A percentile compares a stretch with the other conserved stretches of the same genome.
Conservation (phyloP, 768 basidiomycete genomes). For the Termitomyces titanicus region DNA sequence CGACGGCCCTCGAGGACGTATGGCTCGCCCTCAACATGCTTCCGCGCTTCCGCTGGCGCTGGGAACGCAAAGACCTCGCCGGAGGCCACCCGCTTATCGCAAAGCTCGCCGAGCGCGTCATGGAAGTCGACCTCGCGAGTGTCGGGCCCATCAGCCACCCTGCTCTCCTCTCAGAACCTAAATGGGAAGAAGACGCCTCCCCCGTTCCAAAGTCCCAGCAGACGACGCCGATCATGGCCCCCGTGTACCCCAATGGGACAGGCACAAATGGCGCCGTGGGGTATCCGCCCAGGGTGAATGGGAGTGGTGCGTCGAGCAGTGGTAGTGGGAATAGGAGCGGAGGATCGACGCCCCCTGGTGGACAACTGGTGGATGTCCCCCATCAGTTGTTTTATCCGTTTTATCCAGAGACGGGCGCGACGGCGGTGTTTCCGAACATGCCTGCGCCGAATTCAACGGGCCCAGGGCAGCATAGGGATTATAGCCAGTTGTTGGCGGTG, state of each 20-base stretch:
- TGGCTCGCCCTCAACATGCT: conserved; percentile 88
- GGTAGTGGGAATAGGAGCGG: conserved; percentile 25
- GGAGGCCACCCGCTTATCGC: conserved; percentile 84
- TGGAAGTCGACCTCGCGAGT: conserved; percentile 67
- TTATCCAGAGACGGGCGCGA: conserved; percentile 48
- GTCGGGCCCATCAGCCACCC: conserved; percentile 44
- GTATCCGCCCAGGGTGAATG: conserved; percentile 14
- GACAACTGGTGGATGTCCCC: conserved; percentile 63
- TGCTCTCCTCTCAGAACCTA: conserved; percentile 46
- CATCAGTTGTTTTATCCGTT: conserved; percentile 74
- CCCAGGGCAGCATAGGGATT: conserved; percentile 33
- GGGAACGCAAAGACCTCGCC: conserved; percentile 80
- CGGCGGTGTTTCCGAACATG: conserved; percentile 12
- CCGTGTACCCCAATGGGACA: conserved; percentile 24
- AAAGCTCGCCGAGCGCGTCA: conserved; percentile 76
- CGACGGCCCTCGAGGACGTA: conserved; percentile 75
- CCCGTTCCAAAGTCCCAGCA: conserved; percentile 36
- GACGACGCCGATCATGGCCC: conserved; percentile 37
- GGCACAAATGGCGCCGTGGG: conserved; percentile 4
- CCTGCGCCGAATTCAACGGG: conserved; percentile 6
- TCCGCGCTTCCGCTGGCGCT: conserved; percentile 87
- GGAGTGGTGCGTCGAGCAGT: neutral
- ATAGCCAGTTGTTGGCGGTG: conserved; percentile 52
- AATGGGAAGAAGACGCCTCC: conserved; percentile 49
- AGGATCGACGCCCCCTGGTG: conserved; percentile 34